phyloP scores from a whole-genome alignment of 768 basidiomycete genomes.

The Pulveroboletus ravenelii region DNA sequence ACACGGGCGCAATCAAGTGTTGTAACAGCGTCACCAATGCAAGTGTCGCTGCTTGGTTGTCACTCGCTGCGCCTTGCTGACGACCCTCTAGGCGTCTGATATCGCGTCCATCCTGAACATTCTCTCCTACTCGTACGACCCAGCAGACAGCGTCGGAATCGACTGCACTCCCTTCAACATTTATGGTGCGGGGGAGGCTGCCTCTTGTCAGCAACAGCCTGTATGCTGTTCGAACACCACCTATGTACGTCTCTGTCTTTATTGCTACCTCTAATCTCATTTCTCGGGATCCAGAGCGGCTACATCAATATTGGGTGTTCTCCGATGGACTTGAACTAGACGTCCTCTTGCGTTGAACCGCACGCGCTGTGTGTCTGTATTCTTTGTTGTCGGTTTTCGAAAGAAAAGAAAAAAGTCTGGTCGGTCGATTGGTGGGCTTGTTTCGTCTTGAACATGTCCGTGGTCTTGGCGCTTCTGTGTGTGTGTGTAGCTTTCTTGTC shows the following conservation, averaged over 20 bases:
- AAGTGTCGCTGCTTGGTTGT: conserved; percentile 1
- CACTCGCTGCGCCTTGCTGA: not conserved
- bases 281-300: conserved; percentile 9
- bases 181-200: conserved; percentile 15
- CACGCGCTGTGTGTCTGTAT: not conserved
- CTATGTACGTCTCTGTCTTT: conserved; percentile 14
- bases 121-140: conserved; percentile 10
- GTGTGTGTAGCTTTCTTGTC: conserved; percentile 2
- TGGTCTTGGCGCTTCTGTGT: not conserved
- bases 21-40: conserved; percentile 20
- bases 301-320: conserved; percentile 23
- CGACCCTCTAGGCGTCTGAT: conserved; percentile 8
- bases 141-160: conserved; percentile 22
- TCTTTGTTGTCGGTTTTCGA: conserved; percentile 5
- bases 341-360: not conserved
- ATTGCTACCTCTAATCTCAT: not conserved
- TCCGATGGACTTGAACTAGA: conserved; percentile 21
- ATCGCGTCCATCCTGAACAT: conserved; percentile 1
- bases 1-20: conserved; percentile 18
- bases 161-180: conserved; percentile 20
- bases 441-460: not conserved
- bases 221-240: conserved; percentile 20
- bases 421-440: not conserved
- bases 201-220: conserved; percentile 23
- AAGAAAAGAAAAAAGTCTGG: not conserved